phyloP scores from a whole-genome alignment of 108 stramenopile genomes.

The Fragilariopsis cylindrus region DNA sequence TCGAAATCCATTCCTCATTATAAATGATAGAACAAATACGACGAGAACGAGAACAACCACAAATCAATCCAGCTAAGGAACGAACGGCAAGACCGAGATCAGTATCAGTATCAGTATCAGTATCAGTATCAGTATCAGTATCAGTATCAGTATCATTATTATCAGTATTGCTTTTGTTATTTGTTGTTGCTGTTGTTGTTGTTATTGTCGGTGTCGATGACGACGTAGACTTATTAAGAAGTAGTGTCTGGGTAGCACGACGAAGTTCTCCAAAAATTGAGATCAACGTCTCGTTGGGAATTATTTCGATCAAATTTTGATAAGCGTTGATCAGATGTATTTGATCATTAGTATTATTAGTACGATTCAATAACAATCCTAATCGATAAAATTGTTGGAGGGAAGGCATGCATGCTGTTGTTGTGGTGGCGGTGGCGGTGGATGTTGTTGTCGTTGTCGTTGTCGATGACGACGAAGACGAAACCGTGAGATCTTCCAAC shows the following conservation, averaged over 20 bases:
- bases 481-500: neutral
- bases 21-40: conserved; percentile 26
- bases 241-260: conserved; percentile 6
- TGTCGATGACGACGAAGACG: neutral
- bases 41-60: neutral
- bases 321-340: conserved; percentile 2
- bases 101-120: neutral
- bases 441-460: neutral
- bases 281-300: conserved; percentile 16
- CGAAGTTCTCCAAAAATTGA: conserved; percentile 7
- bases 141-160: neutral
- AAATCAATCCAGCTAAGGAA: conserved; percentile 13
- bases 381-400: conserved; percentile 18
- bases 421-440: neutral
- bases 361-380: conserved; percentile 18
- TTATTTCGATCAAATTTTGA: conserved; percentile 23
- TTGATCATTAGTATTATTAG: neutral
- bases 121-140: too few relatives aligned
- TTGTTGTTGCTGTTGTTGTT: neutral
- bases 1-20: conserved; percentile 18
- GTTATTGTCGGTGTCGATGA: neutral
- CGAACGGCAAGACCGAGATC: neutral
- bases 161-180: too few relatives aligned
- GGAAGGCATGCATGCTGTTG: neutral
- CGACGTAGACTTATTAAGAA: neutral